phyloP scores from a whole-genome alignment of 2,329 filamentous ascomycete species.

The Aureobasidium pullulans region DNA sequence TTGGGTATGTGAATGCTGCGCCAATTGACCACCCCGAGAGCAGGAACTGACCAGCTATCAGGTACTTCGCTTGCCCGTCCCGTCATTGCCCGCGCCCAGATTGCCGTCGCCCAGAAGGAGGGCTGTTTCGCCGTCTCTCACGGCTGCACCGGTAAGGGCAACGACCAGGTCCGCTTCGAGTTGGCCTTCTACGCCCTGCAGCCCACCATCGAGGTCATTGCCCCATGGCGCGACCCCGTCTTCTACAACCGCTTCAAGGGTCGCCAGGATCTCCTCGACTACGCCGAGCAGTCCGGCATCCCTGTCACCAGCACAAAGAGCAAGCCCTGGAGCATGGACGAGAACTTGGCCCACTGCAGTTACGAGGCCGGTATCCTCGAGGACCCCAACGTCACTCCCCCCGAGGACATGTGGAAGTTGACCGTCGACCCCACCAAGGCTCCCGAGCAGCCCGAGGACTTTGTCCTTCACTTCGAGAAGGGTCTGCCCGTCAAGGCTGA shows the following conservation, averaged over 20 bases:
- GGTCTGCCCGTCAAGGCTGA: constrained; percentile 65
- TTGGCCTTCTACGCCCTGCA: constrained; percentile 55
- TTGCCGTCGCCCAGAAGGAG: constrained; percentile 56
- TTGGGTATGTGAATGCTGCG: constrained; percentile 31
- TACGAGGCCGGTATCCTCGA: constrained; percentile 76
- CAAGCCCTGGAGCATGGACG: constrained; percentile 62
- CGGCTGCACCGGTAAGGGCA: constrained; percentile 58
- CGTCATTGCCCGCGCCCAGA: constrained; percentile 61
- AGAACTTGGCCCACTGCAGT: constrained; percentile 67
- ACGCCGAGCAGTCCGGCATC: constrained; percentile 58
- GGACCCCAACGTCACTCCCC: constrained; percentile 57
- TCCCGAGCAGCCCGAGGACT: constrained; percentile 62
- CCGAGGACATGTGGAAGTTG: constrained; percentile 74
- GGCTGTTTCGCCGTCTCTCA: constrained; percentile 43
- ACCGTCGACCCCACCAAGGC: constrained; percentile 59
- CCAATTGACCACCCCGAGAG: constrained; percentile 19
- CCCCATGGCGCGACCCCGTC: constrained; percentile 64
- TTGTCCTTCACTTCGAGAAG: constrained; percentile 65
- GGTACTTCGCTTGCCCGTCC: constrained; percentile 53
- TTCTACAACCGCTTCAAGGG: constrained; percentile 67
- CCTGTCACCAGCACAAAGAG: constrained; percentile 67
- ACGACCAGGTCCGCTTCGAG: constrained; percentile 61
- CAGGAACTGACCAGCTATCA: background rate
- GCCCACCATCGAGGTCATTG: constrained; percentile 62
- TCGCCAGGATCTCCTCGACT: constrained; percentile 65